Base-by-base conservation (phyloP, 2,329 filamentous ascomycete species). In the Truncatella angustata region DNA sequence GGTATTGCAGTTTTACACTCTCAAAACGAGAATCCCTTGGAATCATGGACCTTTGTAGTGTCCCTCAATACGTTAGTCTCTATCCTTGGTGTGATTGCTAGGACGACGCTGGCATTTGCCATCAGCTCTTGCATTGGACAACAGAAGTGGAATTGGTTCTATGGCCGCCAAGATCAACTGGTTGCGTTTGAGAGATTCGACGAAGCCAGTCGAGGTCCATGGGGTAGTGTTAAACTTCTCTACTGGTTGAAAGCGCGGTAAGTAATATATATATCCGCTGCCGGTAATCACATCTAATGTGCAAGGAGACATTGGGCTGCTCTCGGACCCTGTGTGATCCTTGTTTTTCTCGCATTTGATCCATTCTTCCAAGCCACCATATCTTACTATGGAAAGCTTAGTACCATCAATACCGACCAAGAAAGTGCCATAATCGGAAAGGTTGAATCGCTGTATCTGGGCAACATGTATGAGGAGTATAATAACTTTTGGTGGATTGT, bases 141-240 rank as follows among this genome's bases (percentile, higher is more conserved):
- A 37, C 54, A 50, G 6, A 63, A 63, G 35, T 63, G 61, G 58
- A 61, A 62, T 26, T 61, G 58, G 58, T 58, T 63, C 18, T 53
- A 39, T 34, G 55, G 49, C 20, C 42, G 53, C 2, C 14, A 55
- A 2, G 59, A 54, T 32, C 55, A 47, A 9, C 39, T 63, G 6
- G 18, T 60, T 4, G 52, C 50, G 1, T 62, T 63, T 43, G 57
- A 60, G 39, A 55, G 55, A 18, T 58, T 64, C 36, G 62, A 63
- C 10, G 61, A 63, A 16, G 62, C 60, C 9, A 62, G 59, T 43
- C 56, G 58, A 3, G 61, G 60, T 4, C 61, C 59, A 1, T 57
- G 58, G 60, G 58, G 59, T 2, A 61, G 59, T 16, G 12, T 64
- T 2, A 56, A 56, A 55, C 49, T 64, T 3, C 50, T 62, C 1